Conservation (phyloP, 2,329 filamentous ascomycete species). For the Colletotrichum graminicola region DNA sequence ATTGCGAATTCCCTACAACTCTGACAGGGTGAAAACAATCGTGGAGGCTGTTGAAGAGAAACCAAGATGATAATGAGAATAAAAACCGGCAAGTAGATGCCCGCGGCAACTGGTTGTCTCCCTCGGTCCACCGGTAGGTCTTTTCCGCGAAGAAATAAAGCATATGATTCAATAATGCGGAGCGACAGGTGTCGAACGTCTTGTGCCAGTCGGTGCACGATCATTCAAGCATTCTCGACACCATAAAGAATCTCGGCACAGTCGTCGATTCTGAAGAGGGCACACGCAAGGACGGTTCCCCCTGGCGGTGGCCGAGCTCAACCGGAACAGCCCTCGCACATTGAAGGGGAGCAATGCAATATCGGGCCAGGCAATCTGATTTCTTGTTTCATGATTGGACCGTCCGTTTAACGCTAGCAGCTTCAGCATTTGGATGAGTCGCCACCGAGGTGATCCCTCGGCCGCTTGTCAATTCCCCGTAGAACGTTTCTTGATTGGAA, state of each 20-base stretch:
- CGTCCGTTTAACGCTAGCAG: no score
- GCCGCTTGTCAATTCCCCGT: neutral
- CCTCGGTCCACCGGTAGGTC: neutral
- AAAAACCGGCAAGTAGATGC: neutral
- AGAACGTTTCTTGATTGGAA: neutral
- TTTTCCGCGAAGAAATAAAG: no score
- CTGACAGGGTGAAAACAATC: neutral
- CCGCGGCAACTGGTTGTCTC: neutral
- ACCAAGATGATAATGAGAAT: neutral
- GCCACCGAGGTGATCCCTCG: neutral
- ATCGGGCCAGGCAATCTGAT: neutral
- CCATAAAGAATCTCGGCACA: no score
- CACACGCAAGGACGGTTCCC: neutral
- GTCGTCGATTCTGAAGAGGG: no score
- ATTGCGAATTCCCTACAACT: neutral
- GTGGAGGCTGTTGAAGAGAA: neutral
- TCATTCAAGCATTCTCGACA: no score
- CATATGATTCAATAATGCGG: neutral
- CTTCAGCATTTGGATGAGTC: neutral
- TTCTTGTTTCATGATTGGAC: neutral
- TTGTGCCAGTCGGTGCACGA: neutral
- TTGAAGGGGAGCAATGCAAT: neutral
- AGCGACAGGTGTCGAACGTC: no score
- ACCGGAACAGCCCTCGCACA: neutral
- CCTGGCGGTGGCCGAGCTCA: neutral